Percentiles rank a stretch among this genome's conserved stretches.
These are phyloP conservation scores for Penicillium brasilianum DNA, from an alignment of 2,329 filamentous ascomycete genomes.

Conservation along the genomic window DNA sequence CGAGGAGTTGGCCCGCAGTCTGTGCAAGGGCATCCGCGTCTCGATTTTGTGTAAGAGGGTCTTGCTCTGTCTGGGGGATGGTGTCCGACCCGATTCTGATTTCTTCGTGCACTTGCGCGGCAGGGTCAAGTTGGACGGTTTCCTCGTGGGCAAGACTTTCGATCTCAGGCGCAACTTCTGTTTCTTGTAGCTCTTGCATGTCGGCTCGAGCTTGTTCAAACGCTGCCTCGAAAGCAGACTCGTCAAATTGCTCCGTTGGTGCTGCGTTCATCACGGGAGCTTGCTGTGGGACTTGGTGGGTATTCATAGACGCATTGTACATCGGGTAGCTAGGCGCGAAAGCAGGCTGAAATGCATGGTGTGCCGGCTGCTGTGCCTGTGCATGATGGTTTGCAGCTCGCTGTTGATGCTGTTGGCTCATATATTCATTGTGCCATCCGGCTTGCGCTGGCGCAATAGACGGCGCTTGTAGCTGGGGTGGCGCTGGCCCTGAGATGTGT, in stretches of 20 bases:
- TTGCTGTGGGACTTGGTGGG: constrained; percentile 34
- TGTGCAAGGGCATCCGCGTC: constrained; percentile 71
- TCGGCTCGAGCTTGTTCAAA: constrained; percentile 50
- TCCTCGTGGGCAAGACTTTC: constrained; percentile 26
- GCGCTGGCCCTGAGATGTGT: constrained; percentile 45
- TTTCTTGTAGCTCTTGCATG: constrained; percentile 39
- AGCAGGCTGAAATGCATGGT: constrained; percentile 36
- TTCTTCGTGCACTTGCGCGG: constrained; percentile 28
- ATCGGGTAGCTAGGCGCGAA: constrained; percentile 36
- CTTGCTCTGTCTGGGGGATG: constrained; percentile 44
- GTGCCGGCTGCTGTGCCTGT: constrained; percentile 24
- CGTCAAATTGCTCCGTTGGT: constrained; percentile 45
- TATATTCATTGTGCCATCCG: constrained; percentile 68
- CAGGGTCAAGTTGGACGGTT: constrained; percentile 24
- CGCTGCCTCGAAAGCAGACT: constrained; percentile 53
- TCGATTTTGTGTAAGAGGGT: constrained; percentile 39
- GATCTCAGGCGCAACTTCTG: constrained; percentile 24
- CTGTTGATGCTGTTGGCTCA: constrained; percentile 48
- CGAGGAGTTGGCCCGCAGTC: constrained; percentile 73
- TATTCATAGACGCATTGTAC: constrained; percentile 28
- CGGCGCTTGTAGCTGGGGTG: constrained; percentile 56
- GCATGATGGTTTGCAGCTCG: constrained; percentile 31
- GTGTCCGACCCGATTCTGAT: constrained; percentile 52
- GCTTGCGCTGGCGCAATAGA: constrained; percentile 43
- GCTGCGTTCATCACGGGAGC: constrained; percentile 28